Conservation (phyloP, 352 stramenopile genomes). For the Globisporangium iwayamae region DNA sequence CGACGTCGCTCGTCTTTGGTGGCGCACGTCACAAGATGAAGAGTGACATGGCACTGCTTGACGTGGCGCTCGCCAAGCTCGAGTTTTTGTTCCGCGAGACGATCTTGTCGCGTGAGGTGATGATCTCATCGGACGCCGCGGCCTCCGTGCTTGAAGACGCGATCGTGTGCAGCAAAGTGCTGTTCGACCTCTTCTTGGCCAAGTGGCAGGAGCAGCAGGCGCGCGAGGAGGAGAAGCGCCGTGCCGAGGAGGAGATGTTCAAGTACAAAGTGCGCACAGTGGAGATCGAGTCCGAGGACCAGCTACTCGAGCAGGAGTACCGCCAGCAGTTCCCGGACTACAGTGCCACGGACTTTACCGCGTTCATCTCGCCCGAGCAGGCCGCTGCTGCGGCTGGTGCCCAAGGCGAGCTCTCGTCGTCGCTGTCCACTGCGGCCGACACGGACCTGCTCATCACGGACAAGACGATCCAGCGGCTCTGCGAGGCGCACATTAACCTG, state of each 20-base stretch:
- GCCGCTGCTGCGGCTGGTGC: background rate
- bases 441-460: slow-evolving; percentile 68
- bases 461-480: slow-evolving; percentile 68
- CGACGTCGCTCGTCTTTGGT: slow-evolving; percentile 46
- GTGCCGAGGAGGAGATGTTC: slow-evolving; percentile 73
- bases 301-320: slow-evolving; percentile 86
- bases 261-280: slow-evolving; percentile 84
- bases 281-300: slow-evolving; percentile 80
- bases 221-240: slow-evolving; percentile 65
- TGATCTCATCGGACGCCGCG: slow-evolving; percentile 23
- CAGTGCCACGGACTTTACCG: slow-evolving; percentile 58
- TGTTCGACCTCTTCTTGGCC: slow-evolving; percentile 81
- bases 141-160: slow-evolving; percentile 28
- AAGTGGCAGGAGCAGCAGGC: slow-evolving; percentile 86
- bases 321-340: slow-evolving; percentile 94
- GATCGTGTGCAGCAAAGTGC: slow-evolving; percentile 57
- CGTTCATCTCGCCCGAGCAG: slow-evolving; percentile 51
- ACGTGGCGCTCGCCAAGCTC: slow-evolving; percentile 68
- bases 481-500: slow-evolving; percentile 62
- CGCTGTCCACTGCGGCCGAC: slow-evolving; percentile 19
- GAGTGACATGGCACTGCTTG: slow-evolving; percentile 63
- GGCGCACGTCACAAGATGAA: slow-evolving; percentile 45
- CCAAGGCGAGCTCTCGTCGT: slow-evolving; percentile 15
- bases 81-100: slow-evolving; percentile 61
- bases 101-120: slow-evolving; percentile 15